Evolutionary conservation across 2,329 filamentous ascomycete genomes (phyloP).

Genomic region (Pestalotiopsis fici): DNA sequence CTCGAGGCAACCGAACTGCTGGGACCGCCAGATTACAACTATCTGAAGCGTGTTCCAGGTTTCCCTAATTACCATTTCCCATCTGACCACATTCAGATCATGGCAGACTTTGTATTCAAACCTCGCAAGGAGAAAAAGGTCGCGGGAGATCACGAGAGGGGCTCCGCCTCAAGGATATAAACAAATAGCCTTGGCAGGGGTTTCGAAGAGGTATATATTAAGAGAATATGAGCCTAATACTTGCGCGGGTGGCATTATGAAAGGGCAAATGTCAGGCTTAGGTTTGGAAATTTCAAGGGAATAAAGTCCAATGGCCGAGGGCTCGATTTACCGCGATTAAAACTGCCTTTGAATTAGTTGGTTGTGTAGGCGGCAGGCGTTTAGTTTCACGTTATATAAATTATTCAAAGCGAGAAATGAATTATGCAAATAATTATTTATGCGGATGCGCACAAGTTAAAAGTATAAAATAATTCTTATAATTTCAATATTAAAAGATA

Average conservation of each 20-base stretch:
- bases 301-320: not conserved
- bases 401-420: not conserved
- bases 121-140: conserved; percentile 77
- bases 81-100: conserved; percentile 86
- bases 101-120: conserved; percentile 89
- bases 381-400: not conserved
- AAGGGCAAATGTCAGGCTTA: not conserved
- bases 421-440: too few species aligned
- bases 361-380: not conserved
- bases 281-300: conserved; percentile 5
- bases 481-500: too few species aligned
- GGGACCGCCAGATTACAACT: conserved; percentile 82
- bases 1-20: conserved; percentile 82
- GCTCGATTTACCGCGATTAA: not conserved
- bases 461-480: too few species aligned
- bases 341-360: not conserved
- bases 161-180: not conserved
- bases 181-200: not conserved
- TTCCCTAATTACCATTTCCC: conserved; percentile 96
- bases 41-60: conserved; percentile 83
- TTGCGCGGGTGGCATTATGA: not conserved
- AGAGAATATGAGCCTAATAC: not conserved
- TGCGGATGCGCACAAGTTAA: too few species aligned
- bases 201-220: conserved; percentile 2
- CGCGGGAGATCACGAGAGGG: conserved; percentile 1